phyloP scores from a whole-genome alignment of 2,329 filamentous ascomycete species.

The Xylariales sp. region DNA sequence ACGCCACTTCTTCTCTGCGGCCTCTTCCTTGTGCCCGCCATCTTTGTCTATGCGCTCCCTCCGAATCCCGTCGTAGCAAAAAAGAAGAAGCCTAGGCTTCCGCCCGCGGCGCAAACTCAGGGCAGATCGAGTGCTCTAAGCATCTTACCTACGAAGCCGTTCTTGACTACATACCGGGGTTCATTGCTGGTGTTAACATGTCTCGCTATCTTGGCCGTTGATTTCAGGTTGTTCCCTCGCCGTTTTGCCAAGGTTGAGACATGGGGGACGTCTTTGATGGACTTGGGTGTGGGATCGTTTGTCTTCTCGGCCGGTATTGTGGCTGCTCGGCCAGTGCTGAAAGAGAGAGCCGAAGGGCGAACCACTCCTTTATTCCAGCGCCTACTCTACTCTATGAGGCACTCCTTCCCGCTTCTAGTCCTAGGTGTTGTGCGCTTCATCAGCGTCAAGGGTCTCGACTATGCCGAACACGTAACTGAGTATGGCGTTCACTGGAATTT shows the following conservation, averaged over 20 bases:
- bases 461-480: slow-evolving; percentile 96
- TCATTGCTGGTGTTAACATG: slow-evolving; percentile 93
- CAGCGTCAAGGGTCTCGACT: slow-evolving; percentile 93
- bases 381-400: slow-evolving; percentile 75
- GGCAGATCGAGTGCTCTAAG: slow-evolving; percentile 52
- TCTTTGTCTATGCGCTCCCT: slow-evolving; percentile 69
- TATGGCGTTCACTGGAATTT: slow-evolving; percentile 99
- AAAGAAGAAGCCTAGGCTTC: slow-evolving; percentile 64
- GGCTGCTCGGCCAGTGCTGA: slow-evolving; percentile 83
- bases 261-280: slow-evolving; percentile 99
- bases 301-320: slow-evolving; percentile 94
- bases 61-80: slow-evolving; percentile 55
- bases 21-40: slow-evolving; percentile 77
- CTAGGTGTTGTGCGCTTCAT: slow-evolving; percentile 84
- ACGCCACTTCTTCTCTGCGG: slow-evolving; percentile 78
- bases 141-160: slow-evolving; percentile 83
- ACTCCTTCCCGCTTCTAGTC: slow-evolving; percentile 83
- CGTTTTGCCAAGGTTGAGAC: slow-evolving; percentile 98
- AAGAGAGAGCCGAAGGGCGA: slow-evolving; percentile 68
- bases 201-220: slow-evolving; percentile 93
- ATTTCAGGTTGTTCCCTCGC: slow-evolving; percentile 91
- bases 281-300: slow-evolving; percentile 95
- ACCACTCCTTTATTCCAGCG: slow-evolving; percentile 65
- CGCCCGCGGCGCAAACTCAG: slow-evolving; percentile 56
- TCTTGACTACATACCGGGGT: slow-evolving; percentile 90